A percentile compares a stretch with the other conserved stretches of the same genome.
Evolutionary conservation across 371 early-diverging fungal species (phyloP).

Genomic region (Mortierella polycephala): DNA sequence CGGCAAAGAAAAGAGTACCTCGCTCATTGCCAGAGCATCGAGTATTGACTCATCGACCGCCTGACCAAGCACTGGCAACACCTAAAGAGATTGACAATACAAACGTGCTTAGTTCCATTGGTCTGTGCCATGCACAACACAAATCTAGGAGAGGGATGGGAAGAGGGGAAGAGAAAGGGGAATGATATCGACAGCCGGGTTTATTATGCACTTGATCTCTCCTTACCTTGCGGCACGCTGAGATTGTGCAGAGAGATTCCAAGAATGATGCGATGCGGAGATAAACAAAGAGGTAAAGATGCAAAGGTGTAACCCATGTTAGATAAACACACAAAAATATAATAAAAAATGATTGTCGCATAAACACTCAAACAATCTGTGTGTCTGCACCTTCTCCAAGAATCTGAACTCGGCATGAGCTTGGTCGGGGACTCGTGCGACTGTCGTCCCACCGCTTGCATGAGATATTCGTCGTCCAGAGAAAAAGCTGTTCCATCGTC

Average conservation of each 20-base stretch:
- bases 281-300: not conserved
- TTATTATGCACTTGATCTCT: not conserved
- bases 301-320: not conserved
- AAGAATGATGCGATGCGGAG: not conserved
- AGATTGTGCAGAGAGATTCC: not conserved
- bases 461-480: slow-evolving; percentile 38
- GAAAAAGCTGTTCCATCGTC: slow-evolving; percentile 29
- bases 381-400: slow-evolving; percentile 34
- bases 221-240: slow-evolving; percentile 31
- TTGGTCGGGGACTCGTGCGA: not conserved
- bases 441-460: slow-evolving; percentile 43
- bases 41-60: slow-evolving; percentile 37
- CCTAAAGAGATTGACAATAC: slow-evolving; percentile 5
- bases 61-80: slow-evolving; percentile 32
- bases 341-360: not conserved
- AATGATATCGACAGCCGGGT: not conserved
- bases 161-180: not conserved
- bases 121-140: not conserved
- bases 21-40: slow-evolving; percentile 33
- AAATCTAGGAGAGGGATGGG: not conserved
- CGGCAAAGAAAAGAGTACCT: slow-evolving; percentile 20
- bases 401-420: slow-evolving; percentile 22
- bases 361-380: not conserved
- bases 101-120: slow-evolving; percentile 7
- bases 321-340: not conserved